Evolutionary conservation across 2,329 filamentous ascomycete genomes (phyloP).

Genomic region (Coniochaeta hoffmannii): DNA sequence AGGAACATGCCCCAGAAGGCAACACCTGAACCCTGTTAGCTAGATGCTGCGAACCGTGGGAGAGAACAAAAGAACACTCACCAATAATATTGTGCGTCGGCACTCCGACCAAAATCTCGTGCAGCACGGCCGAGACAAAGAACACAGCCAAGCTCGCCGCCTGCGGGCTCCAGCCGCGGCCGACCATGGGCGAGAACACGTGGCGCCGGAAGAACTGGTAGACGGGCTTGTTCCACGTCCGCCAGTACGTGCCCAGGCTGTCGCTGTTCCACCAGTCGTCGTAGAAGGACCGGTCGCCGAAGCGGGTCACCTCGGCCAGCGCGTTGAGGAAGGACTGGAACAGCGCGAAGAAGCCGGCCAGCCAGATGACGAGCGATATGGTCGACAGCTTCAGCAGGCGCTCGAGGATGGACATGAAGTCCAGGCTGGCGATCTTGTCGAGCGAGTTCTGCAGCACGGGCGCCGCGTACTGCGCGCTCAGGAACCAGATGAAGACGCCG

Average conservation of each 20-base stretch:
- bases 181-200: conserved; percentile 81
- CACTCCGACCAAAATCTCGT: conserved; percentile 87
- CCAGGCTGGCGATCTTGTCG: conserved; percentile 74
- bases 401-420: conserved; percentile 76
- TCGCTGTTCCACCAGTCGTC: conserved; percentile 97
- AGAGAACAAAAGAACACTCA: conserved; percentile 28
- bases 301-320: conserved; percentile 79
- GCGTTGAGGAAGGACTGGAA: conserved; percentile 93
- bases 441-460: conserved; percentile 86
- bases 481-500: conserved; percentile 89
- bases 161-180: conserved; percentile 67
- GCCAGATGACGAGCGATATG: conserved; percentile 92
- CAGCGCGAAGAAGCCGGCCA: conserved; percentile 92
- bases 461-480: conserved; percentile 87
- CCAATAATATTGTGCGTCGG: conserved; percentile 91
- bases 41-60: background rate
- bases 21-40: conserved; percentile 51
- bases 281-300: conserved; percentile 92
- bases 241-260: conserved; percentile 83
- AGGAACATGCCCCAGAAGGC: conserved; percentile 92
- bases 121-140: conserved; percentile 76
- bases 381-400: conserved; percentile 91
- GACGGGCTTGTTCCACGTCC: conserved; percentile 95
- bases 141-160: conserved; percentile 78
- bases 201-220: conserved; percentile 96